Conservation (phyloP, 2,329 filamentous ascomycete species). For the Ascochyta rabiei region DNA sequence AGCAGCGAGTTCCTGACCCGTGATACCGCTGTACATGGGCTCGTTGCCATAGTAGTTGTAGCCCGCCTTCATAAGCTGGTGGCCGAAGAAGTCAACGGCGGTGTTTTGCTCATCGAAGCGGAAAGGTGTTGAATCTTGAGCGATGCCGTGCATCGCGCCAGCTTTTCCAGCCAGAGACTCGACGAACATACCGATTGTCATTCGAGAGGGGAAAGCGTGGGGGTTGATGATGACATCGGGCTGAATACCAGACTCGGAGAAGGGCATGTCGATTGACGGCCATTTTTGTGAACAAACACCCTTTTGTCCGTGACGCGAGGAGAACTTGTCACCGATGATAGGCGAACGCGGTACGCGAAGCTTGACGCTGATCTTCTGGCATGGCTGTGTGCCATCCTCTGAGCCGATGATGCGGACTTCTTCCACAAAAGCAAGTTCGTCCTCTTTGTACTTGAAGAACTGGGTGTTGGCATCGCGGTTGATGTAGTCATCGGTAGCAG, state of each 20-base stretch:
- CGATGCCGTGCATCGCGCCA: slow-evolving; percentile 90
- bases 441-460: slow-evolving; percentile 93
- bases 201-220: slow-evolving; percentile 97
- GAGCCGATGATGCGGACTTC: slow-evolving; percentile 90
- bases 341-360: slow-evolving; percentile 88
- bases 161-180: slow-evolving; percentile 96
- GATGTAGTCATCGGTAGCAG: slow-evolving; percentile 72
- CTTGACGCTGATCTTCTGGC: slow-evolving; percentile 90
- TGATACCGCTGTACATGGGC: slow-evolving; percentile 97
- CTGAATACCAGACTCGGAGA: slow-evolving; percentile 94
- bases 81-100: slow-evolving; percentile 91
- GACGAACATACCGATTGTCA: slow-evolving; percentile 99
- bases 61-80: slow-evolving; percentile 91
- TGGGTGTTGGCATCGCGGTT: slow-evolving; percentile 87
- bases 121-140: slow-evolving; percentile 95
- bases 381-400: slow-evolving; percentile 80
- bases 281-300: slow-evolving; percentile 96
- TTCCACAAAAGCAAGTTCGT: slow-evolving; percentile 86
- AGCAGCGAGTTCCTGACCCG: slow-evolving; percentile 87
- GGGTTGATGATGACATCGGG: slow-evolving; percentile 99
- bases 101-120: slow-evolving; percentile 91
- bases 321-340: slow-evolving; percentile 98
- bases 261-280: slow-evolving; percentile 93
- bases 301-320: slow-evolving; percentile 96
- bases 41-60: slow-evolving; percentile 99